phyloP scores from a whole-genome alignment of 345 rosid genomes.

The Cardamine occulta region DNA sequence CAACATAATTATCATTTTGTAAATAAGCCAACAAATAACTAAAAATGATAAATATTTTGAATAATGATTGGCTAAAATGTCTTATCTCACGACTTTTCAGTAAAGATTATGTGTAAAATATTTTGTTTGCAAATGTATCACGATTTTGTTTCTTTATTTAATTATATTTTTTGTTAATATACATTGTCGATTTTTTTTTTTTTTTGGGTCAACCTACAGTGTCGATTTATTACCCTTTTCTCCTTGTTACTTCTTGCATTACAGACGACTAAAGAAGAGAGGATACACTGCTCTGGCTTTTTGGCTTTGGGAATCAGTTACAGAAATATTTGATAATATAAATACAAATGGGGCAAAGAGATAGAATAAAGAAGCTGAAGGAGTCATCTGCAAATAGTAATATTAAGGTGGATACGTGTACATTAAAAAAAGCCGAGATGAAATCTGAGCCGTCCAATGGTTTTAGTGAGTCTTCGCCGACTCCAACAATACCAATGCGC shows the following conservation, averaged over 20 bases:
- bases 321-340: too few species aligned
- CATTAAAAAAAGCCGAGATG: background rate
- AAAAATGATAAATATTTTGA: background rate
- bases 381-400: too few species aligned
- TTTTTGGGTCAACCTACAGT: too few species aligned
- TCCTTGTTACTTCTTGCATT: background rate
- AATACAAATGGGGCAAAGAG: background rate
- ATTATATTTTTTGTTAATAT: background rate
- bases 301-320: background rate
- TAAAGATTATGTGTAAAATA: background rate
- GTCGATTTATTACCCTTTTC: background rate
- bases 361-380: background rate
- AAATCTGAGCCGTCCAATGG: background rate
- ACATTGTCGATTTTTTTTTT: background rate
- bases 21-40: background rate
- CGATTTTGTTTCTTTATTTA: background rate
- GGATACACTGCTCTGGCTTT: background rate
- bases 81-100: background rate
- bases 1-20: background rate
- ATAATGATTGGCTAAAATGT: background rate
- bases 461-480: slow-evolving; percentile 15
- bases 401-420: background rate
- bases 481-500: slow-evolving; percentile 23
- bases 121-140: background rate
- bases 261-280: background rate